Base-by-base conservation (phyloP, 257 asterid genomes). In the Leonotis leonurus region DNA sequence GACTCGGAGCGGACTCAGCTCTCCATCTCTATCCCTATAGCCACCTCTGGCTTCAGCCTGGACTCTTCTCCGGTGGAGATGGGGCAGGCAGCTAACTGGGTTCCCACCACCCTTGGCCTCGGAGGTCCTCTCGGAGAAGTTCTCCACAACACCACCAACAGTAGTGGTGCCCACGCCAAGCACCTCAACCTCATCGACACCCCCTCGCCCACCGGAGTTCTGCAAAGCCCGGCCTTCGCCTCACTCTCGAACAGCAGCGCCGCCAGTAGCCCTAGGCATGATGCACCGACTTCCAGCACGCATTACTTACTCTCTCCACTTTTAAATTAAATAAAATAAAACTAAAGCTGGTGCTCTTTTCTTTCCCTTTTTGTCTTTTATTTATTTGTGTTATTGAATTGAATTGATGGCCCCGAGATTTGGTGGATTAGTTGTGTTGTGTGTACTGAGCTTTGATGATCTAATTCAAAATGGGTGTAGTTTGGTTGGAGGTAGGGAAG, bases 91-190 rank as follows among this genome's bases (percentile, higher is more conserved):
- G 22, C 77, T 11, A 79, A 67, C 30, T 86, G 91, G 91, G 73
- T 77, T 37, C 95, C 97, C 0, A 77, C 85, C 18, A n/a, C n/a
- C n/a, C n/a, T n/a, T n/a, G n/a, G n/a, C n/a, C n/a, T 77, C 59
- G 96, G 95, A 11, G 99, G 99, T 9, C 99, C 99, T 11, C 95
- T 93, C 0, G 99, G 95, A 0, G 99, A 93, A 73, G 99, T 78
- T 22, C 62, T 93, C 30, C 96, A 89, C 33, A 75, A 72, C 56
- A 73, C 83, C 0, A 75, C 56, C 18, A 77, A 52, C 64, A 82
- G n/a, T n/a, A n/a, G n/a, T n/a, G n/a, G n/a, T n/a, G n/a, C n/a
- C n/a, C n/a, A 75, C 32, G 8, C 77, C 2, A 73, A 80, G 5
- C 85, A 78, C 1, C 89, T 88, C 22, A 82, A 81, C 60, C 78